Evolutionary conservation across 148 eudicot species (phyloP).

Genomic region (Rheum nobile): DNA sequence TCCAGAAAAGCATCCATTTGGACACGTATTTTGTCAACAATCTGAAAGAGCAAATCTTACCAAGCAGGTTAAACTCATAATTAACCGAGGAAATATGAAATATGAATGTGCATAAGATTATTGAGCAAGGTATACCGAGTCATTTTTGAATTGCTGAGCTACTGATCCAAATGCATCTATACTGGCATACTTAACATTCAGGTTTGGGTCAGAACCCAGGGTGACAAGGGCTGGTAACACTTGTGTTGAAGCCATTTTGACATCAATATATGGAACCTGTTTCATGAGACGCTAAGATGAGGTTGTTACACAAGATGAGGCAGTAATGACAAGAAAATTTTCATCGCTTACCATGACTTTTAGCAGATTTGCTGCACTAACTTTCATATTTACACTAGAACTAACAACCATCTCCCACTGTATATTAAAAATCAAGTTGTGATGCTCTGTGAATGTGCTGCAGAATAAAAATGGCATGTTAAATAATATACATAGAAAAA

Average conservation of each 20-base stretch:
- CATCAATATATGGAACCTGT: slow-evolving; percentile 85
- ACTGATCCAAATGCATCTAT: slow-evolving; percentile 97
- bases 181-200: slow-evolving; percentile 80
- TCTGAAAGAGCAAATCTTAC: slow-evolving; percentile 25
- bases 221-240: slow-evolving; percentile 94
- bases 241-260: slow-evolving; percentile 77
- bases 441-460: slow-evolving; percentile 76
- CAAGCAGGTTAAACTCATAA: neutral
- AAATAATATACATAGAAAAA: slow-evolving; percentile 3
- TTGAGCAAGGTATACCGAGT: slow-evolving; percentile 37
- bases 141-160: slow-evolving; percentile 88
- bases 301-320: neutral
- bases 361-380: slow-evolving; percentile 67
- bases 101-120: neutral
- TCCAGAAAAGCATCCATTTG: slow-evolving; percentile 99
- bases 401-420: slow-evolving; percentile 99
- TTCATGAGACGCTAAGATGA: slow-evolving; percentile 5
- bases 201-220: slow-evolving; percentile 89
- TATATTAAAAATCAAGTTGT: slow-evolving; percentile 63
- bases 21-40: slow-evolving; percentile 88
- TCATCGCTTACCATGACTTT: slow-evolving; percentile 63
- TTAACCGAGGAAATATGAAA: neutral
- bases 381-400: slow-evolving; percentile 62
- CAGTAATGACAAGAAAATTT: neutral
- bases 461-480: slow-evolving; percentile 8